Percentiles rank a stretch among this genome's conserved stretches.
phyloP scores from a whole-genome alignment of 768 basidiomycete genomes.

The Austroboletus eburneus region DNA sequence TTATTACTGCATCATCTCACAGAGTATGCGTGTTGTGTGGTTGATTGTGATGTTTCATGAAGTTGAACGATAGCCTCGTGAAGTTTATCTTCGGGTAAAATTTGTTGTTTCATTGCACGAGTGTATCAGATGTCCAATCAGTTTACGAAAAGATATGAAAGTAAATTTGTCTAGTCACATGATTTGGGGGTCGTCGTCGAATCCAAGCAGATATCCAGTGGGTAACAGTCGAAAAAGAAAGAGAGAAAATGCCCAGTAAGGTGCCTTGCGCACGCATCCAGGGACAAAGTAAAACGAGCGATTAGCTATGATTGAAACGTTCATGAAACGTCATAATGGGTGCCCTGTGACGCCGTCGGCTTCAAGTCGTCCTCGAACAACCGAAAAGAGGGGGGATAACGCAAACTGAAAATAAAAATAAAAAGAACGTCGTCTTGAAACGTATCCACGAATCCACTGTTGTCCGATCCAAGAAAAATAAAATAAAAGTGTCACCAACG shows the following conservation, averaged over 20 bases:
- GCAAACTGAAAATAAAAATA: too few relatives aligned
- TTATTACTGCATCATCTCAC: slow-evolving; percentile 8
- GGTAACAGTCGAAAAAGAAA: too few relatives aligned
- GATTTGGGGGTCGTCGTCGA: neutral
- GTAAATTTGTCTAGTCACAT: too few relatives aligned
- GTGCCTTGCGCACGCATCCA: slow-evolving; percentile 6
- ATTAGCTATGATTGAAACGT: neutral
- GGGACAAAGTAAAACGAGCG: too few relatives aligned
- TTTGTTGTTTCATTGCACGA: too few relatives aligned
- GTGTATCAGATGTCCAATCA: neutral
- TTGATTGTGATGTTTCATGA: neutral
- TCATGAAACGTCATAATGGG: neutral
- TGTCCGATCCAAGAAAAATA: too few relatives aligned
- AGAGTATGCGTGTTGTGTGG: neutral
- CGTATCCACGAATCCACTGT: too few relatives aligned
- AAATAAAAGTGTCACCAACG: neutral
- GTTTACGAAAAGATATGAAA: too few relatives aligned
- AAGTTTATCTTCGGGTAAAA: neutral
- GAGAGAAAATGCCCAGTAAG: too few relatives aligned
- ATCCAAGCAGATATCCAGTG: too few relatives aligned
- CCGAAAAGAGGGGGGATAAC: neutral
- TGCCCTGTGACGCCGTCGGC: neutral
- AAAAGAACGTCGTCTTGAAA: too few relatives aligned
- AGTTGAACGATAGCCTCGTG: neutral
- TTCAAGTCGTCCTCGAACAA: neutral